Conservation (phyloP, 2,329 filamentous ascomycete species). For the Pleoardoris graminearum region DNA sequence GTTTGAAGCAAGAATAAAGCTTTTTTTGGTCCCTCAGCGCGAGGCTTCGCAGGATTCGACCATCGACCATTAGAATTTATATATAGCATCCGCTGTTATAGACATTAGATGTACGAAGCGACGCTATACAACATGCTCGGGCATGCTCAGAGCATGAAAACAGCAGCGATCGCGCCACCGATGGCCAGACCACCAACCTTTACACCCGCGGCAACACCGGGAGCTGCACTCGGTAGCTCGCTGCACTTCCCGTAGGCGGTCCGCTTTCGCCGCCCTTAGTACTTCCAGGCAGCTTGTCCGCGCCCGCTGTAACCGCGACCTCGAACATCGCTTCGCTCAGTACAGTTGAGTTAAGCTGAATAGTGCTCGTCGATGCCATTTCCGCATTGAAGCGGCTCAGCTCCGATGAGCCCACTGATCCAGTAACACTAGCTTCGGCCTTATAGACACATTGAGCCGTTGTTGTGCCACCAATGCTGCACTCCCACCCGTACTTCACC, state of each 20-base stretch:
- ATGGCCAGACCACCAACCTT: neutral
- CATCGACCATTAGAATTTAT: too few species aligned
- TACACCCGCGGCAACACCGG: neutral
- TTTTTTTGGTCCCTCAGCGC: too few species aligned
- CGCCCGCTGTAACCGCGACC: constrained; percentile 1
- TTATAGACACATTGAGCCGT: neutral
- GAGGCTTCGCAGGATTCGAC: too few species aligned
- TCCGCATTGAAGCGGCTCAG: neutral
- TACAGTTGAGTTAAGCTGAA: neutral
- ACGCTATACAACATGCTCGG: too few species aligned
- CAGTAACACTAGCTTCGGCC: neutral
- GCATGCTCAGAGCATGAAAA: neutral
- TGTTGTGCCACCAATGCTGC: neutral
- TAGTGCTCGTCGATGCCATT: neutral
- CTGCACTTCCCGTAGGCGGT: neutral
- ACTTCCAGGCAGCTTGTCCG: neutral
- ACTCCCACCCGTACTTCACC: neutral
- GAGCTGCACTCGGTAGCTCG: neutral
- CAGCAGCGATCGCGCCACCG: neutral
- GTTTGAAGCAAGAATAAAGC: too few species aligned
- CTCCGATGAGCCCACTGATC: neutral
- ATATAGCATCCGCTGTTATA: too few species aligned
- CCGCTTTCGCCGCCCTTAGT: neutral
- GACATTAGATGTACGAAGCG: too few species aligned
- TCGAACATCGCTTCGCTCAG: neutral